Evolutionary conservation across 441 rosid genomes (phyloP), one percentile per base, ranked within the genome.

Genomic region (Pelargonium australe): DNA sequence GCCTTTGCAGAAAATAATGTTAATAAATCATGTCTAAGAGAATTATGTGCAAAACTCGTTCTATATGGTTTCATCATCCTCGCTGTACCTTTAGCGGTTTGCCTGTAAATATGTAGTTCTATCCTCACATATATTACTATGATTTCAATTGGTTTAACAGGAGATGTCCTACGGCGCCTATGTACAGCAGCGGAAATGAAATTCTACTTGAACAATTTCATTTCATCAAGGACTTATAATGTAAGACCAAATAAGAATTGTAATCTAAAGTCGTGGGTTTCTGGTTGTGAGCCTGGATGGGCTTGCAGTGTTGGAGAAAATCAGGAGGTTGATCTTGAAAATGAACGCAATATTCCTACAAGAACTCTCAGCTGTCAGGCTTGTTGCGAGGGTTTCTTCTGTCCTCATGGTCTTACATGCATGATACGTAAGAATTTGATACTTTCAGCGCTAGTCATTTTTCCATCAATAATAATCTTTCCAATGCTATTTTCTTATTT

Each of bases 221-320:
- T 85, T 70, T 25, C 31, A 25, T 74, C 89, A 34, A 75, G 45
- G 53, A 63, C 65, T 64, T 62, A 25, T 25, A 25, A 76, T 76
- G 77, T 86, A 79, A 82, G 75, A 80, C 86, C 87, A 14, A 94
- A 90, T 84, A 70, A 17, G 66, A 88, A 95, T 74, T 95, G 99
- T 70, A 91, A 95, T 78, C 77, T 92, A 71, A 85, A 90, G 45
- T 79, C 91, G 13, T 91, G 96, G 99, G 74, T 81, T 71, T 69
- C 91, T 66, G 97, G 99, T 67, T 95, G 99, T 82, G 99, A 95
- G 75, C 97, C 99, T 3, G 97, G 99, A 69, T 95, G 99, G 99
- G 89, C 87, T 49, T 95, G 99, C 81, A 85, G 92, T 74, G 60
- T 70, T 20, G 87, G 78, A 60, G 51, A 16, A 43, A 66, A 73